Evolutionary conservation across 2,329 filamentous ascomycete genomes (phyloP), one percentile per base, ranked within the genome.

Genomic region (Bisporella sp.): DNA sequence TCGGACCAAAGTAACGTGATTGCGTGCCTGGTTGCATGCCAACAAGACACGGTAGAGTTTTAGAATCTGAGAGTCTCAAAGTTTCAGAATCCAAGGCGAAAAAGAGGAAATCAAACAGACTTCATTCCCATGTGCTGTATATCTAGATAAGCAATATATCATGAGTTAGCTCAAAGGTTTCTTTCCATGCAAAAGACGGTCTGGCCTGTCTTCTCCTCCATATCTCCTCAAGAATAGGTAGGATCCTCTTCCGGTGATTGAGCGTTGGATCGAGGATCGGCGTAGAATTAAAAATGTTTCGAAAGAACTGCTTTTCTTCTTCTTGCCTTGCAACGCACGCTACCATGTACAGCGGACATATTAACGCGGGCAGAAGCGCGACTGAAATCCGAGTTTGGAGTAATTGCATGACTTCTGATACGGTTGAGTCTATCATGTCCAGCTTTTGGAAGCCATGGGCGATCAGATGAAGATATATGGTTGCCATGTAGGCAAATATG

Each of bases 381-480:
- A 12, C 39, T 32, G 51, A 44, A 41, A 54, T 48, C 9, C 54
- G 46, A 11, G 29, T 57, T 45, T 49, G 51, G 49, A 64, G 47
- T 5, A 62, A 47, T 29, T 21, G 55, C 52, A 62, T 58, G 4
- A 51, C 55, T 48, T 54, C 55, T 11, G 49, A 39, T 28, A 59
- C 54, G 6, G 52, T 50, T 6, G 43, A n/a, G 8, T 53, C 42
- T 7, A 64, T 31, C 8, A 41, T 28, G 12, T 51, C 50, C 5
- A 58, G 28, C 4, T 50, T 12, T 37, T 56, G 43, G 37, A 56
- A 62, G 1, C 59, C 61, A 33, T 58, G 43, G 8, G 56, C 41
- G 6, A 64, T 53, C 13, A 63, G 45, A 45, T 63, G 57, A 6
- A 64, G 51, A 31, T 62, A 64, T 21, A 64, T 49, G 6, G 42